Conservation (phyloP, 2,329 filamentous ascomycete genomes). For the Dactylella cylindrospora region DNA sequence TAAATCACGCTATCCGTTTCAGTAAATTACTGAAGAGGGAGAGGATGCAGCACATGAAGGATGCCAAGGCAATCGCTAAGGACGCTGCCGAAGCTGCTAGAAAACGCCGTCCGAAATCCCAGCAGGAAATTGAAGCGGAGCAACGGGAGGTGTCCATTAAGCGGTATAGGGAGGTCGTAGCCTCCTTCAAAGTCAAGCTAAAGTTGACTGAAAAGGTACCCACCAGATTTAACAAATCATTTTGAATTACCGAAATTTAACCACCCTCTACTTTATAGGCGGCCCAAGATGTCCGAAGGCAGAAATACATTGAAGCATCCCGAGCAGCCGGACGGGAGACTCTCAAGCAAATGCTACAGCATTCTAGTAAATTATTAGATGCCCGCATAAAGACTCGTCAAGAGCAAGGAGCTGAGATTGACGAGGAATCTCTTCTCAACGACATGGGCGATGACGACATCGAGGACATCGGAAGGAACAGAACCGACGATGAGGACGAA, state of each 20-base stretch:
- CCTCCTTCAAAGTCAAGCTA: conserved; percentile 40
- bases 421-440: conserved; percentile 13
- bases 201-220: conserved; percentile 39
- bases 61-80: conserved; percentile 46
- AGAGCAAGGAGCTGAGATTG: conserved; percentile 41
- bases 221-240: not conserved
- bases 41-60: conserved; percentile 77
- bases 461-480: conserved; percentile 54
- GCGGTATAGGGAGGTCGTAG: conserved; percentile 70
- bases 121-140: conserved; percentile 80
- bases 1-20: conserved; percentile 77
- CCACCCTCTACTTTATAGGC: conserved; percentile 4
- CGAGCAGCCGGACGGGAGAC: conserved; percentile 57
- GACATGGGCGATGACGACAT: conserved; percentile 55
- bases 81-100: conserved; percentile 67
- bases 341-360: conserved; percentile 58
- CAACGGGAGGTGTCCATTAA: conserved; percentile 66
- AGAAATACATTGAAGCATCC: conserved; percentile 56
- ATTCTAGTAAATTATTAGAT: conserved; percentile 57
- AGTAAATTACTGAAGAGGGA: conserved; percentile 77
- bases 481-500: conserved; percentile 53
- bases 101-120: conserved; percentile 73
- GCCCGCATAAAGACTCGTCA: conserved; percentile 53
- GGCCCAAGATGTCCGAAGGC: conserved; percentile 50
- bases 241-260: conserved; percentile 1